Conservation (phyloP, 495 filamentous ascomycete species). For the Tuber calosporum region DNA sequence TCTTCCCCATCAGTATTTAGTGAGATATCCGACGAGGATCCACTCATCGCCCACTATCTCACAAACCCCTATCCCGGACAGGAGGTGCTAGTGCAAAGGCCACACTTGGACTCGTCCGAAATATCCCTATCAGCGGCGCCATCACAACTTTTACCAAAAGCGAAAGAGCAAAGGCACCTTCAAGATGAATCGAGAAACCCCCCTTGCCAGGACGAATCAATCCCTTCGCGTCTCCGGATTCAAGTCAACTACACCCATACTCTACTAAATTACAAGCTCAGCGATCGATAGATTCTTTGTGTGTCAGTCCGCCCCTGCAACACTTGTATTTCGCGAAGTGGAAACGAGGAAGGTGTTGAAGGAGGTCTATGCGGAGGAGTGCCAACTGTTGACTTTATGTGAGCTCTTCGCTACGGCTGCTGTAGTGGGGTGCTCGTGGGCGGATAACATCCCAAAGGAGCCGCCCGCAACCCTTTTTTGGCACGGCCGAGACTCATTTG, state of each 20-base stretch:
- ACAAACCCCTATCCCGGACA: not conserved
- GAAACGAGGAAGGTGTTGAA: slow-evolving; percentile 10
- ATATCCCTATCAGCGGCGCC: slow-evolving; percentile 11
- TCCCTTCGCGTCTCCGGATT: not conserved
- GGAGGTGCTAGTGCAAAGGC: not conserved
- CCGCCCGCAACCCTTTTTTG: slow-evolving; percentile 6
- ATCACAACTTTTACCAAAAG: slow-evolving; percentile 5
- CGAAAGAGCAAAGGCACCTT: not conserved
- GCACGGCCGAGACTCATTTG: slow-evolving; percentile 12
- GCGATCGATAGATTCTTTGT: slow-evolving; percentile 13
- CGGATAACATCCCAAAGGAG: slow-evolving; percentile 11
- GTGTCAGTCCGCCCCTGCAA: slow-evolving; percentile 8
- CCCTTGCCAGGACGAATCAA: not conserved
- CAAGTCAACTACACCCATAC: slow-evolving; percentile 1
- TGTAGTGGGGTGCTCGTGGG: slow-evolving; percentile 16
- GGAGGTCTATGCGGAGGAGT: slow-evolving; percentile 6
- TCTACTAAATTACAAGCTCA: slow-evolving; percentile 14
- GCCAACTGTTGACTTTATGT: slow-evolving; percentile 4
- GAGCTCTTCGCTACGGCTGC: slow-evolving; percentile 17
- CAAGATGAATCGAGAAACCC: slow-evolving; percentile 12
- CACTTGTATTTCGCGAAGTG: slow-evolving; percentile 8
- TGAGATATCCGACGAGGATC: slow-evolving; percentile 5
- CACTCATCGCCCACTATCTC: slow-evolving; percentile 5
- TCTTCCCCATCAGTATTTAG: not conserved
- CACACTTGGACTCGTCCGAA: slow-evolving; percentile 11